Evolutionary conservation across 495 filamentous ascomycete species (phyloP), one percentile per base, ranked within the genome.

Genomic region (Penicillium pancosmium): DNA sequence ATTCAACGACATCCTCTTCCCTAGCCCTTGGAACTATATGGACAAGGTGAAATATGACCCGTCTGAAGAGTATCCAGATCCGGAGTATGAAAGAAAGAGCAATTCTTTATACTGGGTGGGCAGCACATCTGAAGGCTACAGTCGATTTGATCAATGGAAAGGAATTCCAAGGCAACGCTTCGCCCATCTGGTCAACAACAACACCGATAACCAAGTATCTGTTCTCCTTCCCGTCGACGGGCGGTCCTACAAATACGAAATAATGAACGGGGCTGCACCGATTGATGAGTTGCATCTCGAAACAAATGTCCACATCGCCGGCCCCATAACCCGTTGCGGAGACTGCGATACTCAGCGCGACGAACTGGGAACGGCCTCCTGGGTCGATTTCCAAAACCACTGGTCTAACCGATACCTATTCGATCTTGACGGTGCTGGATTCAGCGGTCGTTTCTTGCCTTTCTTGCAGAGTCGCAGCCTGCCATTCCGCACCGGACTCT

Each of bases 391-490:
- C 68, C 82, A 86, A 68, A 52, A 66, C n/a, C 82, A 86, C 71
- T 88, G 80, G 82, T 77, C 80, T 11, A 84, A 91, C 67, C 73
- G 87, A 15, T 85, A 84, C 60, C 77, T 89, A 11, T 77, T 90
- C 56, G 91, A 94, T 67, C 75, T 83, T 4, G 87, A 91, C 65
- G 83, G 84, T 50, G 88, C 88, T 0, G 88, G 88, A 13, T 85
- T 89, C 68, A 80, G 71, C 18, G 82, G 85, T 34, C 77, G 89
- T 43, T 85, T 91, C 65, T 64, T 83, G 2, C 81, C 82, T 2
- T 84, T 92, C 61, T 73, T 88, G 21, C 79, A 80, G 52, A 86
- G 84, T n/a, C 71, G 71, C 58, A 84, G 79, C 46, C 72, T 91
- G 2, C 87, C 88, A 0, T 84, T 94, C 61, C 79, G 85, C 35